phyloP scores from a whole-genome alignment of 2,329 filamentous ascomycete genomes.

The Metarhizium anisopliae region DNA sequence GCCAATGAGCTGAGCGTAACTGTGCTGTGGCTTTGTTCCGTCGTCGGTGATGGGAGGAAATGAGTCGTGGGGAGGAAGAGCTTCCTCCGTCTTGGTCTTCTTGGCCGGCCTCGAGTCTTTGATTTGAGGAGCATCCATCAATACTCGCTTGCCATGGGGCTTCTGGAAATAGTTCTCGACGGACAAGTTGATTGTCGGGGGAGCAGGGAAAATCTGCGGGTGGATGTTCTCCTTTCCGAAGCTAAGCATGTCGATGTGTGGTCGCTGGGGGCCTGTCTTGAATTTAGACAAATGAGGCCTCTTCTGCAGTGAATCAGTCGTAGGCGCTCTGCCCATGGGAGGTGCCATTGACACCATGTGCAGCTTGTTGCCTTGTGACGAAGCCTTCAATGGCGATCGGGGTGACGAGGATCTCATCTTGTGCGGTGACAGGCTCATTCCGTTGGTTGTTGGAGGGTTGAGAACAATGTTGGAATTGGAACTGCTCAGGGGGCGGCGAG shows the following conservation, averaged over 20 bases:
- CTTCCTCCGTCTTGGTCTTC: slow-evolving; percentile 55
- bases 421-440: slow-evolving; percentile 56
- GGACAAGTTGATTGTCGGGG: slow-evolving; percentile 37
- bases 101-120: slow-evolving; percentile 60
- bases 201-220: slow-evolving; percentile 40
- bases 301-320: slow-evolving; percentile 62
- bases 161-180: slow-evolving; percentile 46
- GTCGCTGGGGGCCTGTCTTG: slow-evolving; percentile 47
- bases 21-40: slow-evolving; percentile 80
- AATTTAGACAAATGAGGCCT: slow-evolving; percentile 52
- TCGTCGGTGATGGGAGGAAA: slow-evolving; percentile 79
- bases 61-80: slow-evolving; percentile 62
- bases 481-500: slow-evolving; percentile 37
- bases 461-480: slow-evolving; percentile 56
- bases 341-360: slow-evolving; percentile 61
- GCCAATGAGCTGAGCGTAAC: slow-evolving; percentile 89
- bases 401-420: slow-evolving; percentile 58
- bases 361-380: slow-evolving; percentile 46
- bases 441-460: slow-evolving; percentile 47
- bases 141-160: slow-evolving; percentile 46
- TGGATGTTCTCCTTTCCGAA: slow-evolving; percentile 50
- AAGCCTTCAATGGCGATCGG: slow-evolving; percentile 46
- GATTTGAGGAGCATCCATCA: slow-evolving; percentile 66
- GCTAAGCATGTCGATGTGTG: slow-evolving; percentile 32
- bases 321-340: slow-evolving; percentile 42